Evolutionary conservation across 148 eudicot species (phyloP), one percentile per base, ranked within the genome.

Genomic region (Persicaria tinctoria): DNA sequence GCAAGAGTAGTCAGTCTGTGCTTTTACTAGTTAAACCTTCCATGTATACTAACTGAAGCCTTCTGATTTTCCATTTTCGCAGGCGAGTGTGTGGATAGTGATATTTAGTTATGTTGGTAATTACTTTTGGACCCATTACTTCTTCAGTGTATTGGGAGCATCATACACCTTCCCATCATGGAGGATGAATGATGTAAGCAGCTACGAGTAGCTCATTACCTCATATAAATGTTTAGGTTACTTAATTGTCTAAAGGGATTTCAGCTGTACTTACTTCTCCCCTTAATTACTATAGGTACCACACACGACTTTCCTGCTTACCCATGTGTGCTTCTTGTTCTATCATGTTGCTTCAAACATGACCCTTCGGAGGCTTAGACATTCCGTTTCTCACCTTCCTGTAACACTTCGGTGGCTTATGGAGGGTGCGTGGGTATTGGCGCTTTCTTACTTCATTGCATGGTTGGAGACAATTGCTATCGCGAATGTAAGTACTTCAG

Each of bases 101-200:
- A 82, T 92, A 45, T 95, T 95, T 85, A 92, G 96, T 74, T 95
- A 95, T 74, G 97, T 95, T 72, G 98, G 98, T n/a, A 95, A 95
- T 80, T 95, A 95, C 86, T 95, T 95, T 84, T 95, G 98, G 97
- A 95, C 98, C 60, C 98, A 95, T 79, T 95, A 95, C 78, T 95
- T 95, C 82, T 95, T 95, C 90, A 90, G 83, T 70, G 98, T 95
- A 7, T 82, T 95, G 79, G 98, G 98, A 76, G 98, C 98, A 75
- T 92, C 98, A n/a, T 95, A 95, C 76, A 92, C 98, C 50, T 95
- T 95, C 73, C 98, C 98, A 45, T 95, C 98, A 57, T 95, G 97
- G 97, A 90, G 76, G 80, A 95, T 95, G 98, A 95, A 95, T 84
- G 85, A 92, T 74, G 98, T 95, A 85, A 92, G 70, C 7, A 13